A percentile compares a stretch with the other conserved stretches of the same genome.
phyloP scores from a whole-genome alignment of 2,329 filamentous ascomycete species.

The Stagonosporopsis cucurbitacearum region DNA sequence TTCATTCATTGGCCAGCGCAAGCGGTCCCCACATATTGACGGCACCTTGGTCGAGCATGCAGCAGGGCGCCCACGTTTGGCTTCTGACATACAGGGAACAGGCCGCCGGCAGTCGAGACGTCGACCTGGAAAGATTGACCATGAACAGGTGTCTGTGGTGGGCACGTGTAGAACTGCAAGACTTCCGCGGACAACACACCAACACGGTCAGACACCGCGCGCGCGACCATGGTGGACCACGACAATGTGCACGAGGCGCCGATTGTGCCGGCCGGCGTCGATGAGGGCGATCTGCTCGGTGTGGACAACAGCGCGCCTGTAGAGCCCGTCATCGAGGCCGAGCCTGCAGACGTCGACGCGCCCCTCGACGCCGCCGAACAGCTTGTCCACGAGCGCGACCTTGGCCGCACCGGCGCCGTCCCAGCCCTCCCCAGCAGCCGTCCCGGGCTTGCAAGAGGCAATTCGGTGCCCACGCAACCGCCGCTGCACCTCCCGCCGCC shows the following conservation, averaged over 20 bases:
- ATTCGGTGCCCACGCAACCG: conserved; percentile 47
- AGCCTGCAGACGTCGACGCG: conserved; percentile 41
- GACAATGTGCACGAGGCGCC: conserved; percentile 34
- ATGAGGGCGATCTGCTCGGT: conserved; percentile 48
- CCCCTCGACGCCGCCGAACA: conserved; percentile 48
- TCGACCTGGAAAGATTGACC: conserved; percentile 20
- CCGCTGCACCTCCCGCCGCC: conserved; percentile 55
- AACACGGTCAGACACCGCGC: conserved; percentile 20
- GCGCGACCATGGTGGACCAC: conserved; percentile 35
- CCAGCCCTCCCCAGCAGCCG: conserved; percentile 26
- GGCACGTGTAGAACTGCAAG: conserved; percentile 19
- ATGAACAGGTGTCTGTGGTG: conserved; percentile 40
- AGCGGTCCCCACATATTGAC: conserved; percentile 21
- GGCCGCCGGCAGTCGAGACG: conserved; percentile 24
- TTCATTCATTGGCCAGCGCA: conserved; percentile 24
- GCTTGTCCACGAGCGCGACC: conserved; percentile 30
- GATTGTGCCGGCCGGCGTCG: conserved; percentile 45
- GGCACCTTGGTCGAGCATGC: conserved; percentile 13
- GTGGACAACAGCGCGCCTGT: conserved; percentile 37
- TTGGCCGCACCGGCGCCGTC: conserved; percentile 2
- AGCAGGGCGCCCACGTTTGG: not conserved
- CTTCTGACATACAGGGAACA: not conserved
- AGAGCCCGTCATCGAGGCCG: conserved; percentile 42
- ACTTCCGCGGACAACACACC: conserved; percentile 21
- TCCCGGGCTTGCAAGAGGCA: conserved; percentile 50